These are phyloP conservation scores for Picea sitchensis DNA, from an alignment of 75 land plant species.

Conservation along the genomic window DNA sequence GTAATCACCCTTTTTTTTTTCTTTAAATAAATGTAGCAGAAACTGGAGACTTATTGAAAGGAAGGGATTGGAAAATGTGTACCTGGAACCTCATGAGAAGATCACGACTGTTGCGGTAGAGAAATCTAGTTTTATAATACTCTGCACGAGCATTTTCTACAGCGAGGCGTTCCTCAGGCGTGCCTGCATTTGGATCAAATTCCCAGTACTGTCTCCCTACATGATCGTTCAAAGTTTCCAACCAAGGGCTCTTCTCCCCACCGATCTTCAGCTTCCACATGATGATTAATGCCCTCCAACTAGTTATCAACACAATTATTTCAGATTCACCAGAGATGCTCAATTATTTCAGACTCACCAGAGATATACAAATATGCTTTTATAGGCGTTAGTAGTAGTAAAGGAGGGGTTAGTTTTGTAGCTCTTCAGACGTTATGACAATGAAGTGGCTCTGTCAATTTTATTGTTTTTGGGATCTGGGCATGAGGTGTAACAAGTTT, in stretches of 20 bases:
- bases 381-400: too few relatives aligned
- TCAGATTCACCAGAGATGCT: too few relatives aligned
- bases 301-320: not conserved
- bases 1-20: too few relatives aligned
- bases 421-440: too few relatives aligned
- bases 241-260: constrained; percentile 53
- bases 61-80: not conserved
- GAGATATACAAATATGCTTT: too few relatives aligned
- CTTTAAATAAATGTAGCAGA: too few relatives aligned
- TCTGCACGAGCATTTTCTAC: constrained; percentile 53
- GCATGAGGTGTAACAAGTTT: too few relatives aligned
- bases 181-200: constrained; percentile 53
- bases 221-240: constrained; percentile 44
- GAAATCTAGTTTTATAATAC: constrained; percentile 46
- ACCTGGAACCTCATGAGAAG: constrained; percentile 84
- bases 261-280: constrained; percentile 92
- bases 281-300: constrained; percentile 4
- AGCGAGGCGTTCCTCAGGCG: constrained; percentile 41
- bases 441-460: too few relatives aligned
- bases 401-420: too few relatives aligned
- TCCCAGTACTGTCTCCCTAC: constrained; percentile 79
- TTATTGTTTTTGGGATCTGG: too few relatives aligned
- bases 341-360: too few relatives aligned
- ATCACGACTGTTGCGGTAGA: constrained; percentile 60
- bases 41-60: too few relatives aligned